A percentile compares a stretch with the other conserved stretches of the same genome.
These are phyloP conservation scores for Aspergillus caelatus DNA, from an alignment of 2,329 filamentous ascomycete genomes.

Conservation along the genomic window DNA sequence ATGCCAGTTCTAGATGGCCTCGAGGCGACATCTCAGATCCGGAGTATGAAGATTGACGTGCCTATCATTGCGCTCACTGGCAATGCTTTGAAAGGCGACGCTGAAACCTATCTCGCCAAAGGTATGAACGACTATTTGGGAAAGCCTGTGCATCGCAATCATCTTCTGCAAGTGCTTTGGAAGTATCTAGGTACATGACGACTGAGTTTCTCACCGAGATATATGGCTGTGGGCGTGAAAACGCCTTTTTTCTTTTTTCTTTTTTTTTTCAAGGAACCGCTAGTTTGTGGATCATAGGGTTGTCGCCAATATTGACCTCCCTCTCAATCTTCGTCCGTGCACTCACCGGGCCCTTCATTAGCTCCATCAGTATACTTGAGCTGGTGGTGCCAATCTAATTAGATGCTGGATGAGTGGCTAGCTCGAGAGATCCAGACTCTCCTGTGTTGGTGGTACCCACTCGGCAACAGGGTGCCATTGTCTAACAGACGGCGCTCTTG, in stretches of 20 bases:
- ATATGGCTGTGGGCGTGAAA: not conserved
- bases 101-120: conserved; percentile 55
- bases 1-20: conserved; percentile 54
- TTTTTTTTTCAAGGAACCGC: not conserved
- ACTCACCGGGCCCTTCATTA: not conserved
- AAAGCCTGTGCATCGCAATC: conserved; percentile 57
- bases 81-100: conserved; percentile 59
- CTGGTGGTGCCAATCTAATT: not conserved
- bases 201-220: not conserved
- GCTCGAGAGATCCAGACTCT: not conserved
- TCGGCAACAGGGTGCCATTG: not conserved
- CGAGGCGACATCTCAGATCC: conserved; percentile 48
- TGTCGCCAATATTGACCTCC: not conserved
- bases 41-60: conserved; percentile 39
- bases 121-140: conserved; percentile 61
- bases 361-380: not conserved
- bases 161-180: conserved; percentile 49
- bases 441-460: not conserved
- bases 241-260: too few species aligned
- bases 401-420: not conserved
- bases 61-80: conserved; percentile 61
- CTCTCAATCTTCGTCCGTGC: not conserved
- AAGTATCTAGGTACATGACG: conserved; percentile 35
- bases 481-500: not conserved
- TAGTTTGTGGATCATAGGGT: not conserved